Evolutionary conservation across 192 early-diverging fungal genomes (phyloP).

Genomic region (Coemansia sp.): DNA sequence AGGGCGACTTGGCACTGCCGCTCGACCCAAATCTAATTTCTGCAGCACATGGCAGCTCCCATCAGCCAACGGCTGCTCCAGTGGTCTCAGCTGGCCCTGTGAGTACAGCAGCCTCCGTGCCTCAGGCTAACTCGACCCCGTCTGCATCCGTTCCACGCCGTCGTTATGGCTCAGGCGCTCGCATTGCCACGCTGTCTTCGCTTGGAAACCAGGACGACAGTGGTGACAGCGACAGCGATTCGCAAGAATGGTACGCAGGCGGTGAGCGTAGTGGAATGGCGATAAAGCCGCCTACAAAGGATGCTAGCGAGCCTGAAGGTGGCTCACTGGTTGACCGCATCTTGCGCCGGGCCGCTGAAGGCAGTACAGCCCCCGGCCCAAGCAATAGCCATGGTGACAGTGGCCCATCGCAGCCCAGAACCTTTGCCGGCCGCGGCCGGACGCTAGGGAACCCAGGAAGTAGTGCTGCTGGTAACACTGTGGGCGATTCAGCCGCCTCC

Average conservation of each 20-base stretch:
- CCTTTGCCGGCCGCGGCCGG: constrained; percentile 45
- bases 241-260: constrained; percentile 79
- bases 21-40: constrained; percentile 45
- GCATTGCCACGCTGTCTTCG: constrained; percentile 56
- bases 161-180: constrained; percentile 49
- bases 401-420: constrained; percentile 6
- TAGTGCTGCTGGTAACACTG: not conserved
- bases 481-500: not conserved
- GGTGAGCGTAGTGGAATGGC: constrained; percentile 92
- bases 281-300: constrained; percentile 27
- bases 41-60: not conserved
- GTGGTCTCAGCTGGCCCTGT: constrained; percentile 39
- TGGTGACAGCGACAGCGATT: constrained; percentile 21
- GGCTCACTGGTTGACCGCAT: constrained; percentile 53
- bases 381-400: not conserved
- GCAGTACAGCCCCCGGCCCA: constrained; percentile 18
- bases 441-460: constrained; percentile 20
- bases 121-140: constrained; percentile 9
- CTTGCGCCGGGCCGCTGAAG: constrained; percentile 45
- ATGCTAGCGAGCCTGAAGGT: constrained; percentile 21
- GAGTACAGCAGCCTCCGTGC: constrained; percentile 14
- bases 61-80: constrained; percentile 31
- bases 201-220: constrained; percentile 15
- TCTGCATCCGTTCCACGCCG: constrained; percentile 45
- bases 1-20: constrained; percentile 40